These are phyloP conservation scores for Silene conica DNA, from an alignment of 148 eudicot species.

Conservation along the genomic window DNA sequence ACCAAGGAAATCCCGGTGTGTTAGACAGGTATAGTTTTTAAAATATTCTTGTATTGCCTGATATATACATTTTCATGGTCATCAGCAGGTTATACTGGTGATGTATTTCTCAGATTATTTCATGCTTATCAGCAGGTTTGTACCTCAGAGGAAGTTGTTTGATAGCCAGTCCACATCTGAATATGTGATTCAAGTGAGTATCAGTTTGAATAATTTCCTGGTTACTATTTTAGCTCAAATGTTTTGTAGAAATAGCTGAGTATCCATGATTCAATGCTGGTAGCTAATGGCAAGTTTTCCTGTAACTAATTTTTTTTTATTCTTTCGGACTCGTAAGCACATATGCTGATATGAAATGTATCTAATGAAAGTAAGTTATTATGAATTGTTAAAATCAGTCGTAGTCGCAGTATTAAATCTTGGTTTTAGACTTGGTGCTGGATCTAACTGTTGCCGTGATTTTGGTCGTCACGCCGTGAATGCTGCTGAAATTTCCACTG, in stretches of 20 bases:
- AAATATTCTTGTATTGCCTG: not conserved
- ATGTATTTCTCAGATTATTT: not conserved
- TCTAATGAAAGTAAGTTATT: no score
- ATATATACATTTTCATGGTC: constrained; percentile 7
- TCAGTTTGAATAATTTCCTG: not conserved
- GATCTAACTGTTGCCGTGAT: no score
- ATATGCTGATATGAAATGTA: no score
- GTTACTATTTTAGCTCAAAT: not conserved
- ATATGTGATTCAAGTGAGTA: constrained; percentile 32
- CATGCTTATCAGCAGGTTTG: constrained; percentile 29
- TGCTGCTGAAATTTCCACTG: no score
- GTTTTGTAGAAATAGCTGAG: not conserved
- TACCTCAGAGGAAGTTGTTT: constrained; percentile 45
- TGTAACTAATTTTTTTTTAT: no score
- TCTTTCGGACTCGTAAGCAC: no score
- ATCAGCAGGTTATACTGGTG: constrained; percentile 36
- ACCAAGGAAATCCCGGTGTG: constrained; percentile 20
- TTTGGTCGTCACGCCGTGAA: no score
- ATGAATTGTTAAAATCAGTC: no score
- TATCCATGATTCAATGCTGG: no score
- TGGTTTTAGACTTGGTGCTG: no score
- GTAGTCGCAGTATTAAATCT: no score
- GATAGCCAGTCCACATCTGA: constrained; percentile 27
- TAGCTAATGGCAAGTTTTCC: no score
- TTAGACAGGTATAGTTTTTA: constrained; percentile 37